These are phyloP conservation scores for Cyberlindnera bimundalis DNA, from an alignment of 805 yeast genomes.

Conservation along the genomic window DNA sequence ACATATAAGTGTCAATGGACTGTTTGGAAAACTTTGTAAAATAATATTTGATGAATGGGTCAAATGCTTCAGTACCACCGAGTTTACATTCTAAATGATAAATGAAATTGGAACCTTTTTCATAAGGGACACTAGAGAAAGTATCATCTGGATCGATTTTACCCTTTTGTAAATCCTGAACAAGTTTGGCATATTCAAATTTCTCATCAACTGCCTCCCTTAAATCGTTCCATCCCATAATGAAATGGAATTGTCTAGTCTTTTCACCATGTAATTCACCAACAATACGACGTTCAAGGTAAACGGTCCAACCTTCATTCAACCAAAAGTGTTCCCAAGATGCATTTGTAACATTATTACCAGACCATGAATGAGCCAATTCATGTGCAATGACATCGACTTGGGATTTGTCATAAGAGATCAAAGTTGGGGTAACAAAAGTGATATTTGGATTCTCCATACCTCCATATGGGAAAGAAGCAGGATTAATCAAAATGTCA, in stretches of 20 bases:
- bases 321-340: conserved; percentile 95
- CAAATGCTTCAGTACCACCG: conserved; percentile 65
- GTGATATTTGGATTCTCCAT: conserved; percentile 94
- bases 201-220: conserved; percentile 59
- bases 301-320: conserved; percentile 96
- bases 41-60: conserved; percentile 76
- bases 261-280: conserved; percentile 43
- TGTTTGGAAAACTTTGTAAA: conserved; percentile 64
- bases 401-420: conserved; percentile 80
- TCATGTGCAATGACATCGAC: conserved; percentile 93
- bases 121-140: conserved; percentile 85
- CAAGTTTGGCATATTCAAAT: conserved; percentile 53
- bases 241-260: conserved; percentile 73
- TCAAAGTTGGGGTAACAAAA: conserved; percentile 84
- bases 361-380: conserved; percentile 90
- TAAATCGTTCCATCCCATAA: conserved; percentile 86
- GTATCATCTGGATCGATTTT: conserved; percentile 83
- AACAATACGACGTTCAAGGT: conserved; percentile 78
- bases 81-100: conserved; percentile 67
- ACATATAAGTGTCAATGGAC: conserved; percentile 80
- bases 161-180: conserved; percentile 65
- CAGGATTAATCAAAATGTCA: conserved; percentile 77
- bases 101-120: conserved; percentile 80
- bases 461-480: conserved; percentile 83
- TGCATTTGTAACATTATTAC: conserved; percentile 84